Percentiles rank a stretch among this genome's conserved stretches.
Conservation (phyloP, 2,329 filamentous ascomycete species). For the Penicillium digitatum region DNA sequence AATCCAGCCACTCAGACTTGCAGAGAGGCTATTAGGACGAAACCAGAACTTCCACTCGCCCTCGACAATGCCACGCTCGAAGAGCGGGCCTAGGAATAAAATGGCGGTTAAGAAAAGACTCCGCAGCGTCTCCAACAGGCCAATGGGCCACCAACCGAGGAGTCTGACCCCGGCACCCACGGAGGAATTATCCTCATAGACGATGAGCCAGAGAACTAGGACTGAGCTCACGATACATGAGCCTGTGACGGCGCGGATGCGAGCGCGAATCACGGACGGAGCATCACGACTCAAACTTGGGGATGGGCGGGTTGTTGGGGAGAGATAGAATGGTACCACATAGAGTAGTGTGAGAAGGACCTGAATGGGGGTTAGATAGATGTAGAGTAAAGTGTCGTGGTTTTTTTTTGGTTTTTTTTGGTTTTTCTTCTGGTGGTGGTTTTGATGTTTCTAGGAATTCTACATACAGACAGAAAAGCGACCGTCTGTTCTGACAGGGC, state of each 20-base stretch:
- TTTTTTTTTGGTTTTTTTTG: background rate
- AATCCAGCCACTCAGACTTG: constrained; percentile 67
- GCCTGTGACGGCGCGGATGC: constrained; percentile 73
- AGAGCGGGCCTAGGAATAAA: constrained; percentile 81
- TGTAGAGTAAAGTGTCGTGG: background rate
- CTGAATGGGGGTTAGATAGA: constrained; percentile 40
- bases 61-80: constrained; percentile 71
- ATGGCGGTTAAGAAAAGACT: constrained; percentile 68
- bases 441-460: constrained; percentile 7
- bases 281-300: constrained; percentile 76
- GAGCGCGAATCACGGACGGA: constrained; percentile 80
- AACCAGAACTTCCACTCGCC: constrained; percentile 65
- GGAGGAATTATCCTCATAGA: constrained; percentile 50
- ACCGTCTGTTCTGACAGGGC: constrained; percentile 37
- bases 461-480: constrained; percentile 40
- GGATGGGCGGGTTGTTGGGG: constrained; percentile 72
- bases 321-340: constrained; percentile 86
- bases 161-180: constrained; percentile 59
- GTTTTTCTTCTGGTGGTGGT: background rate
- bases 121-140: constrained; percentile 59
- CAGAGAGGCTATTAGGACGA: constrained; percentile 52
- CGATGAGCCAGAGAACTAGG: constrained; percentile 64
- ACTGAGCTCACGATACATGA: constrained; percentile 68
- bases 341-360: constrained; percentile 82
- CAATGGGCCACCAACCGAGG: constrained; percentile 78